These are phyloP conservation scores for Zizania latifolia DNA, from an alignment of 176 grass and related monocot genomes.

Conservation along the genomic window DNA sequence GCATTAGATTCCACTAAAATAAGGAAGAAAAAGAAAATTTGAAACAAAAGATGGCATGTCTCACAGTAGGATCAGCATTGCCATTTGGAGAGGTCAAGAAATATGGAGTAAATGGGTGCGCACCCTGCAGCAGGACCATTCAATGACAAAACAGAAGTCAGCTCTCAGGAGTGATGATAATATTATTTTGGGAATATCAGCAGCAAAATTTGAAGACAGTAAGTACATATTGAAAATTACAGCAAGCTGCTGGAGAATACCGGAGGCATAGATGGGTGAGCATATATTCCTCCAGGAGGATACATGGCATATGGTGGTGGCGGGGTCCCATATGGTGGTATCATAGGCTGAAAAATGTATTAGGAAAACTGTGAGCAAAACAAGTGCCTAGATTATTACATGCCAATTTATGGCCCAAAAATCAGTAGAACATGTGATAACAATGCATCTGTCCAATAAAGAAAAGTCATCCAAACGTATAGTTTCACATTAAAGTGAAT, in stretches of 20 bases:
- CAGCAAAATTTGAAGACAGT: background rate
- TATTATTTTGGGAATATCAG: background rate
- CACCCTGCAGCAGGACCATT: slow-evolving; percentile 50
- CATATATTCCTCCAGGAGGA: slow-evolving; percentile 88
- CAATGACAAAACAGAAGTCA: slow-evolving; percentile 25
- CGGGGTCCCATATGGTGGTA: slow-evolving; percentile 77
- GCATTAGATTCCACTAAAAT: slow-evolving; percentile 38
- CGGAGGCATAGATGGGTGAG: slow-evolving; percentile 81
- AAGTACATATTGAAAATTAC: slow-evolving; percentile 5
- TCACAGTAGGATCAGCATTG: slow-evolving; percentile 75
- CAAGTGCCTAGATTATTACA: background rate
- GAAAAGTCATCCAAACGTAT: background rate
- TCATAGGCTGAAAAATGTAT: slow-evolving; percentile 58
- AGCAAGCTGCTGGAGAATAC: slow-evolving; percentile 43
- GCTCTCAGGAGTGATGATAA: slow-evolving; percentile 1
- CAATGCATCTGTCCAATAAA: background rate
- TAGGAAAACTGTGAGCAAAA: slow-evolving; percentile 14
- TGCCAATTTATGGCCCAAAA: background rate
- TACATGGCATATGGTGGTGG: slow-evolving; percentile 80
- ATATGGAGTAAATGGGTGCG: slow-evolving; percentile 81
- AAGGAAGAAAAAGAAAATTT: slow-evolving; percentile 3
- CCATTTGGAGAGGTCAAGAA: slow-evolving; percentile 57
- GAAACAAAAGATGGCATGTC: slow-evolving; percentile 14
- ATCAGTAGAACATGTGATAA: background rate
- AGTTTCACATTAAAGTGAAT: background rate